Conservation (phyloP, 306 rosid species). For the Crataegus laevigata region DNA sequence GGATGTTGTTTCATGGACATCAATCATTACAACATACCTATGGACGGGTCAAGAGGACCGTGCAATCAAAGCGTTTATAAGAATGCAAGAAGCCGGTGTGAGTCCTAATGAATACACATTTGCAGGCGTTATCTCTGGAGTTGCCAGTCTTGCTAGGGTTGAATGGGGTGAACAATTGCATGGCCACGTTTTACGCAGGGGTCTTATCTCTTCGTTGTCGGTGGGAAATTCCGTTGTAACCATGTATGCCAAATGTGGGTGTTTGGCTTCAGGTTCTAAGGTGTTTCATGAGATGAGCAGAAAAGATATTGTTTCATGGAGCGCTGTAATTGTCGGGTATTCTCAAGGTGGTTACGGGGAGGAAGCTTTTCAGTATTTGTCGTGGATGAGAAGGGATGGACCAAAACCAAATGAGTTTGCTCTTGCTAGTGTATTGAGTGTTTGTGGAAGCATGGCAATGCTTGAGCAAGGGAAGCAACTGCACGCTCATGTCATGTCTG, state of each 20-base stretch:
- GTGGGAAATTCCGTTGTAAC: slow-evolving; percentile 64
- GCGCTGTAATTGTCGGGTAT: slow-evolving; percentile 67
- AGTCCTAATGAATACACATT: slow-evolving; percentile 69
- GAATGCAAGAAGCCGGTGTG: slow-evolving; percentile 51
- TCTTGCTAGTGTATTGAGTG: slow-evolving; percentile 63
- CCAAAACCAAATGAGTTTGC: slow-evolving; percentile 67
- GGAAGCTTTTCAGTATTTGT: slow-evolving; percentile 61
- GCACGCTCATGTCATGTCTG: slow-evolving; percentile 56
- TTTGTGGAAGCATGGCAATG: slow-evolving; percentile 71
- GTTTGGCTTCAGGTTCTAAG: slow-evolving; percentile 43
- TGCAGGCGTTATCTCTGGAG: slow-evolving; percentile 55
- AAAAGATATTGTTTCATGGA: slow-evolving; percentile 80
- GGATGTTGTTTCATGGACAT: slow-evolving; percentile 84
- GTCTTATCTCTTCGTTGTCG: slow-evolving; percentile 45
- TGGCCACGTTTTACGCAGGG: slow-evolving; percentile 43
- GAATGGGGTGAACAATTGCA: slow-evolving; percentile 67
- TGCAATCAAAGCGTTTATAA: slow-evolving; percentile 50
- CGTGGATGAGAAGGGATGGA: slow-evolving; percentile 69
- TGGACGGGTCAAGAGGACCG: slow-evolving; percentile 50
- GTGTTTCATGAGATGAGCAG: slow-evolving; percentile 43
- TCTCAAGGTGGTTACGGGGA: slow-evolving; percentile 67
- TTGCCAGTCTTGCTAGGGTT: slow-evolving; percentile 48
- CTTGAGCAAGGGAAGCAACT: slow-evolving; percentile 74
- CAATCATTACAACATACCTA: slow-evolving; percentile 39
- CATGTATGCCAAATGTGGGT: slow-evolving; percentile 64